Evolutionary conservation across 495 filamentous ascomycete species (phyloP).

Genomic region (Penicillium riverlandense): DNA sequence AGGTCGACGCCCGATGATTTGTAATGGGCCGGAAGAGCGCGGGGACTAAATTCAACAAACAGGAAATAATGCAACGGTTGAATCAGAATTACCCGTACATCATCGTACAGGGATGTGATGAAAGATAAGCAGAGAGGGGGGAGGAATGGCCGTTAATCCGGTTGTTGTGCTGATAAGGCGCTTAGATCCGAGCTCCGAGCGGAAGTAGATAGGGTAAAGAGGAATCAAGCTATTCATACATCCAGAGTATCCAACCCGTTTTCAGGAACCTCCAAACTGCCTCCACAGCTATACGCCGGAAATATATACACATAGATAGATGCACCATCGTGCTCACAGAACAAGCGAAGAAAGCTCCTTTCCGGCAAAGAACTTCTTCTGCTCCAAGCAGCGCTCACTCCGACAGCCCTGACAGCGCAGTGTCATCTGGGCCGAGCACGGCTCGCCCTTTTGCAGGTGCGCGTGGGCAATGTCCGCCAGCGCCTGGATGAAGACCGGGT

Average conservation of each 20-base stretch:
- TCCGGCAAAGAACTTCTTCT: conserved; percentile 86
- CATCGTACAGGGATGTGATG: neutral
- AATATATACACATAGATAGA: neutral
- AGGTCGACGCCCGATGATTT: neutral
- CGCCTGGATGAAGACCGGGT: conserved; percentile 82
- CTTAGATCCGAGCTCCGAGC: conserved; percentile 2
- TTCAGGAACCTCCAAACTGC: neutral
- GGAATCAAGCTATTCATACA: too few relatives aligned
- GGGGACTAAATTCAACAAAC: too few relatives aligned
- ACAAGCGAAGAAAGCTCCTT: conserved; percentile 29
- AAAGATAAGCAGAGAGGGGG: neutral
- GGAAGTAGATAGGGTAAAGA: too few relatives aligned
- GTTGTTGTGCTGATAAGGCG: conserved; percentile 1
- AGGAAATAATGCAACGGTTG: neutral
- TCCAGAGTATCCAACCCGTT: too few relatives aligned
- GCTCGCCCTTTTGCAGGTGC: conserved; percentile 65
- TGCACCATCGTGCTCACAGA: conserved; percentile 10
- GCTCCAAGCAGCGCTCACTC: conserved; percentile 81
- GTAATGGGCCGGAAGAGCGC: neutral
- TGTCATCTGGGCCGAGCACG: conserved; percentile 75
- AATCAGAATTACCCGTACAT: conserved; percentile 4
- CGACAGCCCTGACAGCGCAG: conserved; percentile 91
- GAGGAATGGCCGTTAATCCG: neutral
- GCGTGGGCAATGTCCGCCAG: conserved; percentile 77
- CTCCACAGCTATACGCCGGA: neutral